These are phyloP conservation scores for Sequoiadendron giganteum DNA, from an alignment of 75 land plant species.

Conservation along the genomic window DNA sequence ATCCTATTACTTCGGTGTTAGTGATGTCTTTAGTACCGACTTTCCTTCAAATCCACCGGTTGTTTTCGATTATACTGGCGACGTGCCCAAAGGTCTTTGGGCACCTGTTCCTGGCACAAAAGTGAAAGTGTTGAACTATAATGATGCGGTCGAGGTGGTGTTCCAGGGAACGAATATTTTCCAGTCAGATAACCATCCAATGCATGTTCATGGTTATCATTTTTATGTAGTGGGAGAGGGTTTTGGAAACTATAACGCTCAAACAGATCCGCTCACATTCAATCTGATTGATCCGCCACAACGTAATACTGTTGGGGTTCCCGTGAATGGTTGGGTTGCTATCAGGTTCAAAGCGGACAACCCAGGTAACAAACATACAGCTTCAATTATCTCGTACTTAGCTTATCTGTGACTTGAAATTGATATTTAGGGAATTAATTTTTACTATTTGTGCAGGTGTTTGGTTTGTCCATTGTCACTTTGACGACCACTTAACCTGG, in stretches of 20 bases:
- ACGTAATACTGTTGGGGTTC: constrained; percentile 30
- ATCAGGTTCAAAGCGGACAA: constrained; percentile 28
- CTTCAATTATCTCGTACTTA: not conserved
- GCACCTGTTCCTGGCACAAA: constrained; percentile 28
- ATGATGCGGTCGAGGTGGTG: constrained; percentile 37
- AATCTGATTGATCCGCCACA: constrained; percentile 33
- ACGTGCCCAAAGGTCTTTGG: constrained; percentile 11
- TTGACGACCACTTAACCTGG: constrained; percentile 28
- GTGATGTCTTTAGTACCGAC: constrained; percentile 5
- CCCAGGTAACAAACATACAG: constrained; percentile 17
- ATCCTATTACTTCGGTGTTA: constrained; percentile 12
- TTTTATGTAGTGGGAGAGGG: constrained; percentile 20
- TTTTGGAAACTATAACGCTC: constrained; percentile 10
- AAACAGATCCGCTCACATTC: constrained; percentile 22
- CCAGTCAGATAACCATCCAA: constrained; percentile 36
- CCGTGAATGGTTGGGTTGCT: constrained; percentile 29
- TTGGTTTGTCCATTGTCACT: constrained; percentile 39
- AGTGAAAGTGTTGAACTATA: constrained; percentile 28
- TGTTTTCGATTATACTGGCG: constrained; percentile 21
- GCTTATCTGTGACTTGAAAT: not conserved
- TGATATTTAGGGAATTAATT: not conserved
- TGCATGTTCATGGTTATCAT: constrained; percentile 42
- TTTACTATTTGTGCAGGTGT: constrained; percentile 18
- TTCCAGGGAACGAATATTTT: constrained; percentile 30
- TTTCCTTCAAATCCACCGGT: constrained; percentile 21